phyloP scores from a whole-genome alignment of 2,329 filamentous ascomycete species.

The Cryoendolithus antarcticus region DNA sequence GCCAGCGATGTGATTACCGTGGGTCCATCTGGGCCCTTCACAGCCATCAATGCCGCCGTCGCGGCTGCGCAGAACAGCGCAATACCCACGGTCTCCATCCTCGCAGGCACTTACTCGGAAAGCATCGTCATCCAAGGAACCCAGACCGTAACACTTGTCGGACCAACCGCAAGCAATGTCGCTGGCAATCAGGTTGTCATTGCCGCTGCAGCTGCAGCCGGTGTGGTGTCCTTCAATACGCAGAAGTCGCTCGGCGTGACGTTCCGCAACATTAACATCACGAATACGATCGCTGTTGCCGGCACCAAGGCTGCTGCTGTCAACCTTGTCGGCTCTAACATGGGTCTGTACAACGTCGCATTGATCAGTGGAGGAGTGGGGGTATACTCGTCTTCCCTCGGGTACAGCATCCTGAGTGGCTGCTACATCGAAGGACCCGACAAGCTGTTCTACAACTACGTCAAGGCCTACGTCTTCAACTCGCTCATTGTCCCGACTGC shows the following conservation, averaged over 20 bases:
- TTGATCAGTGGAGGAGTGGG: constrained; percentile 28
- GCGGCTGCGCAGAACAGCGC: constrained; percentile 30
- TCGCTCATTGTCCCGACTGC: constrained; percentile 31
- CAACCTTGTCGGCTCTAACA: constrained; percentile 27
- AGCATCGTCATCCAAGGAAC: constrained; percentile 29
- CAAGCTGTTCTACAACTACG: constrained; percentile 31
- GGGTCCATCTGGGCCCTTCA: constrained; percentile 17
- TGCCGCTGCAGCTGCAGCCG: constrained; percentile 11
- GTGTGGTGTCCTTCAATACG: constrained; percentile 20
- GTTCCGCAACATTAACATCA: constrained; percentile 30
- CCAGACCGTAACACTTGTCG: constrained; percentile 31
- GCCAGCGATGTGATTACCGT: no score
- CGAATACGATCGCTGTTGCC: constrained; percentile 19
- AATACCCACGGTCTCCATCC: constrained; percentile 32
- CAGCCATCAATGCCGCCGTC: constrained; percentile 33
- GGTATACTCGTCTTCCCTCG: constrained; percentile 19
- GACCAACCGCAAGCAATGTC: constrained; percentile 21
- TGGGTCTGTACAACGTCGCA: constrained; percentile 34
- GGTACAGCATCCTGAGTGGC: constrained; percentile 11
- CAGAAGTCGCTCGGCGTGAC: constrained; percentile 23
- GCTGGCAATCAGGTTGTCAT: constrained; percentile 27
- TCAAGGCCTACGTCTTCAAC: constrained; percentile 32
- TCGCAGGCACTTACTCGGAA: constrained; percentile 35
- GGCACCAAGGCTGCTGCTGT: constrained; percentile 18
- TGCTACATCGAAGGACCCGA: constrained; percentile 17